Evolutionary conservation across 306 rosid genomes (phyloP).

Genomic region (Trifolium dubium): DNA sequence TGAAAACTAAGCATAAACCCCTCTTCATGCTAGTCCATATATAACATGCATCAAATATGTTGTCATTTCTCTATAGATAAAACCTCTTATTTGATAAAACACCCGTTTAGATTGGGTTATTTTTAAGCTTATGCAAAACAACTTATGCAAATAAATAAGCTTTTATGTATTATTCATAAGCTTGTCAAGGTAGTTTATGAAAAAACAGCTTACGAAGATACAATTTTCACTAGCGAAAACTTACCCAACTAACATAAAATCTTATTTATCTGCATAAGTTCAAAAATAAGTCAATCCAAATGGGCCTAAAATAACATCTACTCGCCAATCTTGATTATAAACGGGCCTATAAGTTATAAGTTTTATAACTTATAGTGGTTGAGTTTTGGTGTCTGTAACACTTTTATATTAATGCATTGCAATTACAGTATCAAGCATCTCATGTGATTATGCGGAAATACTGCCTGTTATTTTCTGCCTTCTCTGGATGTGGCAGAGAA

Average conservation of each 20-base stretch:
- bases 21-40: background rate
- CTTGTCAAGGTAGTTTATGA: too few relatives aligned
- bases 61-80: background rate
- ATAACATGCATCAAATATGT: background rate
- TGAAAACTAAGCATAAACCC: background rate
- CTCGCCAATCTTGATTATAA: too few relatives aligned
- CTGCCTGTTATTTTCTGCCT: conserved; percentile 27
- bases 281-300: too few relatives aligned
- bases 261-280: too few relatives aligned
- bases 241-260: too few relatives aligned
- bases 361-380: background rate
- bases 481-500: conserved; percentile 27
- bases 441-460: background rate
- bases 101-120: too few relatives aligned
- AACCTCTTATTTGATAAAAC: background rate
- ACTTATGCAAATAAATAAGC: too few relatives aligned
- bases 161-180: too few relatives aligned
- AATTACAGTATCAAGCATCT: conserved; percentile 19
- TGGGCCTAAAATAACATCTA: background rate
- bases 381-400: background rate
- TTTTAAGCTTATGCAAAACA: too few relatives aligned
- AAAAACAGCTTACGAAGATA: too few relatives aligned
- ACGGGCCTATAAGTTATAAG: too few relatives aligned
- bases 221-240: too few relatives aligned
- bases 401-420: background rate